These are phyloP conservation scores for Lathyrus aphaca DNA, from an alignment of 306 rosid genomes.

Conservation along the genomic window DNA sequence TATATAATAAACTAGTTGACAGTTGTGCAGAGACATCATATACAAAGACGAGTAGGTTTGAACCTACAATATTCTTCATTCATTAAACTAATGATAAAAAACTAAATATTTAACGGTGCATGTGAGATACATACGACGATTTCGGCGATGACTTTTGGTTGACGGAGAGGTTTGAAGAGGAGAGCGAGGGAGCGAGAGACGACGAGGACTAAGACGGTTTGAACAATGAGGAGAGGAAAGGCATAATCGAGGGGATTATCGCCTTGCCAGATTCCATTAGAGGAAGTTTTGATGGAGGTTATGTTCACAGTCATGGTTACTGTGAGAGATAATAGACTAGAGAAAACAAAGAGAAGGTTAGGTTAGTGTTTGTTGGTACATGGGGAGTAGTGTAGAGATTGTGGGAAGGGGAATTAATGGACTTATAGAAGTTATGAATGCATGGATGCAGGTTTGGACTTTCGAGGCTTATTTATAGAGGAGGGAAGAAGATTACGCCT, in stretches of 20 bases:
- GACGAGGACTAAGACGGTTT: slow-evolving; percentile 54
- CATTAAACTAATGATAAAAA: too few relatives aligned
- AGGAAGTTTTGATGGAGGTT: slow-evolving; percentile 68
- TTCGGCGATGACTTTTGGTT: slow-evolving; percentile 88
- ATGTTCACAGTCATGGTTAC: slow-evolving; percentile 46
- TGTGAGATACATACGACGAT: slow-evolving; percentile 51
- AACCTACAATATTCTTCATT: too few relatives aligned
- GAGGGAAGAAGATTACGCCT: background rate
- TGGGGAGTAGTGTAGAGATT: background rate
- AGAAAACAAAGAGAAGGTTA: background rate
- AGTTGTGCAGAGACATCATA: too few relatives aligned
- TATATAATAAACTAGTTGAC: too few relatives aligned
- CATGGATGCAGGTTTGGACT: background rate
- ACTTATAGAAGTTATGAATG: background rate
- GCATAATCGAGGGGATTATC: slow-evolving; percentile 75
- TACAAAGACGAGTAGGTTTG: too few relatives aligned
- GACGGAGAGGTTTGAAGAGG: slow-evolving; percentile 82
- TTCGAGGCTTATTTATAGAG: slow-evolving; percentile 4
- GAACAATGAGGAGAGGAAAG: slow-evolving; percentile 78
- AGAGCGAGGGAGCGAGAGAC: slow-evolving; percentile 65
- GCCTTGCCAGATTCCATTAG: slow-evolving; percentile 85
- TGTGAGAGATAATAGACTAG: background rate
- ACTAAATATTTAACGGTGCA: too few relatives aligned
- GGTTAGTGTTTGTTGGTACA: background rate
- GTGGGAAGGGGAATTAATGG: background rate